phyloP scores from a whole-genome alignment of 2,329 filamentous ascomycete species.

The Penicillium corylophilum region DNA sequence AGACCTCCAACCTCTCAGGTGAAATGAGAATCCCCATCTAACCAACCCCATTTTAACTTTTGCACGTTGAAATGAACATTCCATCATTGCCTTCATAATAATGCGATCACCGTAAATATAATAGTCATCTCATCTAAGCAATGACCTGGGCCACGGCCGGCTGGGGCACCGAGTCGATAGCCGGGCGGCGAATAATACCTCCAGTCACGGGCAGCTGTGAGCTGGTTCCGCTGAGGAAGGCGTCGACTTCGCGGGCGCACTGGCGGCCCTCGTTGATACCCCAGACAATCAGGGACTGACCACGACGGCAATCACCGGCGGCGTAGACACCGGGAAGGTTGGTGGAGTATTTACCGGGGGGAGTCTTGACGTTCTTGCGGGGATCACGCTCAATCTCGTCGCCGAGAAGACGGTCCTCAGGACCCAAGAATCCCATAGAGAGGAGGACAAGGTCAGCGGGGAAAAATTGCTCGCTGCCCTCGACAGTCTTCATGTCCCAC shows the following conservation, averaged over 20 bases:
- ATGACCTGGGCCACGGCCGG: conserved; percentile 27
- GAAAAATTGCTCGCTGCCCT: conserved; percentile 93
- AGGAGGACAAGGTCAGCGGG: conserved; percentile 89
- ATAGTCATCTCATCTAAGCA: conserved; percentile 24
- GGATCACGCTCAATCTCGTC: conserved; percentile 87
- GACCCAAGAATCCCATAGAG: conserved; percentile 96
- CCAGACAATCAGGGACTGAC: conserved; percentile 95
- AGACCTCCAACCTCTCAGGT: not conserved
- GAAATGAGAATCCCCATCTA: conserved; percentile 5
- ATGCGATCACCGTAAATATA: not conserved
- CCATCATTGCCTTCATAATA: conserved; percentile 12
- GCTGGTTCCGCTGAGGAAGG: conserved; percentile 73
- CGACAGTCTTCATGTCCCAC: conserved; percentile 98
- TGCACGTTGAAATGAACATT: not conserved
- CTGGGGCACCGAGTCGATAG: conserved; percentile 44
- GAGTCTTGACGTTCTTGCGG: conserved; percentile 95
- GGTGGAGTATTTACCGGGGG: conserved; percentile 81
- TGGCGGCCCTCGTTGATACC: conserved; percentile 97
- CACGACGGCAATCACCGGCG: conserved; percentile 90
- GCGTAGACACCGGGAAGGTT: conserved; percentile 88
- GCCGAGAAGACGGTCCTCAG: conserved; percentile 82
- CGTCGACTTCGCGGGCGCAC: conserved; percentile 86
- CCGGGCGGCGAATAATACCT: conserved; percentile 83
- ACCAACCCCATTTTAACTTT: conserved; percentile 13
- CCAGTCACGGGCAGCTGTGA: conserved; percentile 85